These are phyloP conservation scores for Apiospora pterosperma DNA, from an alignment of 2,329 filamentous ascomycete species.

Conservation along the genomic window DNA sequence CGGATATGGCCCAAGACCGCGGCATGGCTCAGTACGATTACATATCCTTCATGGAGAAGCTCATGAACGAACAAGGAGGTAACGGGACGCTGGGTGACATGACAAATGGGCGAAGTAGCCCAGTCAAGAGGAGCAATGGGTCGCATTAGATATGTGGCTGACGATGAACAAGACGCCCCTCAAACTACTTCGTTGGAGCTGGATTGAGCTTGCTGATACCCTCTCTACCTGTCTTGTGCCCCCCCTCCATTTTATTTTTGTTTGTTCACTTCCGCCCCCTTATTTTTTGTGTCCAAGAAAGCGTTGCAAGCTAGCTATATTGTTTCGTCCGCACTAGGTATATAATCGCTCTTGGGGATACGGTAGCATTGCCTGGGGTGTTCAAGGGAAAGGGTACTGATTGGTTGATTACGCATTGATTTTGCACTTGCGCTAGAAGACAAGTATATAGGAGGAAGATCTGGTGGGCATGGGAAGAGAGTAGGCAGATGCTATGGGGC, in stretches of 20 bases:
- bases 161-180: background rate
- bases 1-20: constrained; percentile 81
- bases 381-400: background rate
- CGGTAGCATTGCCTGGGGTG: constrained; percentile 1
- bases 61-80: constrained; percentile 46
- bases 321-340: background rate
- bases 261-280: background rate
- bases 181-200: background rate
- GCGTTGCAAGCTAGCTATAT: constrained; percentile 2
- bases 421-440: background rate
- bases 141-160: constrained; percentile 11
- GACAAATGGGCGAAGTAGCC: constrained; percentile 26
- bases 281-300: background rate
- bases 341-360: background rate
- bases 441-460: background rate
- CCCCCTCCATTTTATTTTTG: too few relatives aligned
- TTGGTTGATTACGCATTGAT: background rate
- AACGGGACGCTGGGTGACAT: constrained; percentile 24
- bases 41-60: constrained; percentile 91
- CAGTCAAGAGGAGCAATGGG: constrained; percentile 24
- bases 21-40: constrained; percentile 91
- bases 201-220: constrained; percentile 1
- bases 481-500: background rate
- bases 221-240: too few relatives aligned
- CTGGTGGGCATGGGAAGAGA: background rate